A percentile compares a stretch with the other conserved stretches of the same genome.
These are phyloP conservation scores for Phialophora verrucosa DNA, from an alignment of 2,329 filamentous ascomycete species.

Conservation along the genomic window DNA sequence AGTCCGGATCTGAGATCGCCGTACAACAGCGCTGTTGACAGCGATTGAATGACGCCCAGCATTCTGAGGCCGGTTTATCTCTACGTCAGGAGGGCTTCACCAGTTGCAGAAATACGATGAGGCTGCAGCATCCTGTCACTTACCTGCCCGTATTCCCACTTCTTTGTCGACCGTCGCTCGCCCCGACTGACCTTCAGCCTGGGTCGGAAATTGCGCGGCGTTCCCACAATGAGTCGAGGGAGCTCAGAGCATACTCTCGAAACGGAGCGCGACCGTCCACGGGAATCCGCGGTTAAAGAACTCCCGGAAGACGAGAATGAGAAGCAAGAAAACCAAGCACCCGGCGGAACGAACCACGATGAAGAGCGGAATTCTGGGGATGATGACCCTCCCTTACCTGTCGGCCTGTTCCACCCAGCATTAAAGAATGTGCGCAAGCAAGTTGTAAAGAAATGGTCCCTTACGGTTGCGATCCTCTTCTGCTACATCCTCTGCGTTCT, in stretches of 20 bases:
- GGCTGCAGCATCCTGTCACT: neutral
- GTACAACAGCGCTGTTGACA: neutral
- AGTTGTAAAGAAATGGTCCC: slow-evolving; percentile 22
- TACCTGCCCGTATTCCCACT: neutral
- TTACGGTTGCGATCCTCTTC: slow-evolving; percentile 57
- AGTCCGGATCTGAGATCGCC: neutral
- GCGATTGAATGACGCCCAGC: neutral
- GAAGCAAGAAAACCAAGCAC: slow-evolving; percentile 13
- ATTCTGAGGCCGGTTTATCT: neutral
- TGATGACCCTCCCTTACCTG: slow-evolving; percentile 32
- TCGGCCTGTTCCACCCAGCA: slow-evolving; percentile 43
- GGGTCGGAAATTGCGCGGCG: neutral
- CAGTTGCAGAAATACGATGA: neutral
- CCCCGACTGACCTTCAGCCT: neutral
- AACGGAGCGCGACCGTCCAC: neutral
- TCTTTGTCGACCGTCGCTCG: neutral
- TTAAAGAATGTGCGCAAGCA: slow-evolving; percentile 34
- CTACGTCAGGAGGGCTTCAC: neutral
- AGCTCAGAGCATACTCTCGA: slow-evolving; percentile 11
- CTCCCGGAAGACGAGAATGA: neutral
- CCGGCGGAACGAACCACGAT: slow-evolving; percentile 6
- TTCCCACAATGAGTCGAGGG: neutral
- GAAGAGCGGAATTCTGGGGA: slow-evolving; percentile 18
- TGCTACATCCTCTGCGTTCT: slow-evolving; percentile 62
- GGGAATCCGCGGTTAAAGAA: neutral